A percentile compares a stretch with the other conserved stretches of the same genome.
Conservation (phyloP, 1,284 basidiomycete genomes). For the Fomitopsis pinicola region DNA sequence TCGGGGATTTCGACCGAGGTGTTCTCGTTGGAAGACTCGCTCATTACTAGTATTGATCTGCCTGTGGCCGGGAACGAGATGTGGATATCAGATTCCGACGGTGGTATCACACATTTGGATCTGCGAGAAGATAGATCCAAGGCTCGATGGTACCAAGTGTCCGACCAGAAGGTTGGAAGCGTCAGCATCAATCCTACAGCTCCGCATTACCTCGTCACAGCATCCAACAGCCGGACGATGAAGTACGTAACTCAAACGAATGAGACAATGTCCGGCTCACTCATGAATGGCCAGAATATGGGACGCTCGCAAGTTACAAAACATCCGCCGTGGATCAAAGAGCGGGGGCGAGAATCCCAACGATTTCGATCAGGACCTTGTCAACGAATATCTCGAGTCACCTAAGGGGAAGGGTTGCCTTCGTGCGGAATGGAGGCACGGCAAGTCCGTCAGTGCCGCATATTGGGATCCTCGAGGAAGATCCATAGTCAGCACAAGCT, state of each 20-base stretch:
- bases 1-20: conserved; percentile 67
- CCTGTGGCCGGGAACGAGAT: conserved; percentile 64
- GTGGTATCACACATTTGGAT: conserved; percentile 70
- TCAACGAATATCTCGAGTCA: conserved; percentile 46
- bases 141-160: conserved; percentile 58
- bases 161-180: conserved; percentile 69
- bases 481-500: conserved; percentile 74
- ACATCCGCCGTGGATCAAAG: conserved; percentile 11
- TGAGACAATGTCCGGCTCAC: not conserved
- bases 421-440: conserved; percentile 62
- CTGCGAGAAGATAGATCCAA: conserved; percentile 56
- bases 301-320: conserved; percentile 64
- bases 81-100: conserved; percentile 72
- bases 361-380: conserved; percentile 46
- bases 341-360: conserved; percentile 16
- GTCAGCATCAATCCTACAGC: conserved; percentile 70
- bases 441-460: conserved; percentile 73
- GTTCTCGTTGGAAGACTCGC: conserved; percentile 50
- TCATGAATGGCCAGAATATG: conserved; percentile 49
- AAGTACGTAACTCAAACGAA: conserved; percentile 41
- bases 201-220: conserved; percentile 64
- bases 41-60: conserved; percentile 67
- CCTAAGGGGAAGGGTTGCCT: conserved; percentile 48
- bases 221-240: conserved; percentile 65
- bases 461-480: conserved; percentile 79